phyloP scores from a whole-genome alignment of 148 eudicot species.

The Linanthus parryae region DNA sequence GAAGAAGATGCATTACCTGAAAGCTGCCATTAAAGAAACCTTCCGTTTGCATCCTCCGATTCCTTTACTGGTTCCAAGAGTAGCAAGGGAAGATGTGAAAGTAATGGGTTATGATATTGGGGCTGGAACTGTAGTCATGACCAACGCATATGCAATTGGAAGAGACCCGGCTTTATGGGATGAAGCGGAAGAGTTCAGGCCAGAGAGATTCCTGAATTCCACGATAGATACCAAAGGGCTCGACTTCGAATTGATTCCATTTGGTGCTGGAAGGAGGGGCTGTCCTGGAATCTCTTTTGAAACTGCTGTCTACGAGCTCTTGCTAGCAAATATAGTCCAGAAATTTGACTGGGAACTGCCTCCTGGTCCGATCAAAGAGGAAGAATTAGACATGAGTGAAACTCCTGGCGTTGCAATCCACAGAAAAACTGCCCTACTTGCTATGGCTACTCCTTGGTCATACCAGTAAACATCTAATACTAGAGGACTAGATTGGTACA shows the following conservation, averaged over 20 bases:
- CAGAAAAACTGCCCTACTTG: constrained; percentile 29
- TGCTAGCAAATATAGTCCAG: constrained; percentile 41
- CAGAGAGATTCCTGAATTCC: constrained; percentile 50
- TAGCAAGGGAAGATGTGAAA: constrained; percentile 42
- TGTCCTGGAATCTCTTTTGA: constrained; percentile 50
- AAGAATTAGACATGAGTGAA: constrained; percentile 34
- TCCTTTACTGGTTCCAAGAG: constrained; percentile 45
- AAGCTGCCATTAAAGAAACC: constrained; percentile 54
- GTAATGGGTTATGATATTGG: constrained; percentile 47
- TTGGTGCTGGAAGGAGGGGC: constrained; percentile 67
- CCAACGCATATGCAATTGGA: constrained; percentile 59
- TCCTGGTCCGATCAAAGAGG: too few relatives aligned
- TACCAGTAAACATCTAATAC: too few relatives aligned
- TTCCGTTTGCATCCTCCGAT: constrained; percentile 56
- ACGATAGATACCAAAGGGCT: constrained; percentile 42
- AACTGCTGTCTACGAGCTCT: constrained; percentile 31
- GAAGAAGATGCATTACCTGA: constrained; percentile 53
- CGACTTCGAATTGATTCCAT: constrained; percentile 56
- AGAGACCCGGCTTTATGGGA: constrained; percentile 55
- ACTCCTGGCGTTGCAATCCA: constrained; percentile 25
- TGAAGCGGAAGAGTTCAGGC: constrained; percentile 45
- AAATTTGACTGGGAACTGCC: constrained; percentile 52
- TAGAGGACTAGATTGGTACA: too few relatives aligned
- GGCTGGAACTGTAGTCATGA: constrained; percentile 38
- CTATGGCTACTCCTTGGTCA: too few relatives aligned